phyloP scores from a whole-genome alignment of 2,329 filamentous ascomycete species.

The Simplicillium sp. region DNA sequence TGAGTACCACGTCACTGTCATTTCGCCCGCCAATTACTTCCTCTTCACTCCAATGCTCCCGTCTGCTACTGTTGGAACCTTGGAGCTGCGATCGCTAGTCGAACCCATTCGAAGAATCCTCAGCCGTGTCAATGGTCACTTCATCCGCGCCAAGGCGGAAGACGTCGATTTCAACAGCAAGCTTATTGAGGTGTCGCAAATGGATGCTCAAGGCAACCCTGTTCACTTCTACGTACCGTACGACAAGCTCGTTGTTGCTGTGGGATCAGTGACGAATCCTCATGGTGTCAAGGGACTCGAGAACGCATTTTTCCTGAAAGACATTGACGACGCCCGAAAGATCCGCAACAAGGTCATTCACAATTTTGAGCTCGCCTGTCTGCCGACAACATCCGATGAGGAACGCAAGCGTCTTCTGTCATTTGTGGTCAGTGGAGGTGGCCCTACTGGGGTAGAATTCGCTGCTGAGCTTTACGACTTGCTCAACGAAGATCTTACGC shows the following conservation, averaged over 20 bases:
- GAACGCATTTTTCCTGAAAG: slow-evolving; percentile 89
- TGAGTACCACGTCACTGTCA: slow-evolving; percentile 91
- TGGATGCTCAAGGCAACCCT: slow-evolving; percentile 61
- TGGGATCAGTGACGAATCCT: slow-evolving; percentile 86
- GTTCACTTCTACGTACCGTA: slow-evolving; percentile 89
- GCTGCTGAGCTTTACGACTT: slow-evolving; percentile 94
- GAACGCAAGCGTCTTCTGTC: slow-evolving; percentile 82
- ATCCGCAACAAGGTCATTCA: slow-evolving; percentile 84
- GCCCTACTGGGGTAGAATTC: slow-evolving; percentile 94
- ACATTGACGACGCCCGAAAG: slow-evolving; percentile 81
- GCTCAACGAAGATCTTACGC: slow-evolving; percentile 84
- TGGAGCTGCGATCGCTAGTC: slow-evolving; percentile 83
- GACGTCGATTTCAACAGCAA: slow-evolving; percentile 89
- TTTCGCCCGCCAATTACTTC: slow-evolving; percentile 94
- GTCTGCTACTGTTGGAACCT: slow-evolving; percentile 89
- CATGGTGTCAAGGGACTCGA: slow-evolving; percentile 94
- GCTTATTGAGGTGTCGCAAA: slow-evolving; percentile 75
- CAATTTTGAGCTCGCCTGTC: slow-evolving; percentile 81
- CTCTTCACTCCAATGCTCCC: slow-evolving; percentile 97
- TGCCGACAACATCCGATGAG: slow-evolving; percentile 86
- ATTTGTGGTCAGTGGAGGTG: slow-evolving; percentile 92
- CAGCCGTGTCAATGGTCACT: slow-evolving; percentile 70
- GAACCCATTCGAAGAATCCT: slow-evolving; percentile 88
- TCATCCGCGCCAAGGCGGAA: slow-evolving; percentile 76
- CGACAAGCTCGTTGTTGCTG: slow-evolving; percentile 88